Base-by-base conservation (phyloP, 441 rosid genomes). In the Brassica hybrid region DNA sequence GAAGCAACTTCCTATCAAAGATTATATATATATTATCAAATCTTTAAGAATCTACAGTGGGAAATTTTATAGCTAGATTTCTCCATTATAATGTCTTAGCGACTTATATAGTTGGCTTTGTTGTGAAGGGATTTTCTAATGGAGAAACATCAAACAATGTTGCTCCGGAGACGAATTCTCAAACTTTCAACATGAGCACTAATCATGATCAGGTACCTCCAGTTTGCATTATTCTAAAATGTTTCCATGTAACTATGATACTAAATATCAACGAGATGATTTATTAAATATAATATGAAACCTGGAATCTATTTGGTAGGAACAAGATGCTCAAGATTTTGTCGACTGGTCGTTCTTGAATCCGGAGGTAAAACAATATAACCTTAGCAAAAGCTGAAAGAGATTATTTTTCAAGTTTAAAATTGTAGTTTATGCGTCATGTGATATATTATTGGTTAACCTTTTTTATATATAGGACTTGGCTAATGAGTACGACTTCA, bases 401-500 rank as follows among this genome's bases (percentile, higher is more conserved):
- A 54, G 23, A 16, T 30, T 38, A 54, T 27, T 38, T 56, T 0
- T 14, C 13, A 27, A 19, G 3, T n/a, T n/a, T 27, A 43, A 27
- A 21, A 65, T 48, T 38, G 18, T 32, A 41, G n/a, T 63, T 56
- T 2, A n/a, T 58, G 54, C 48, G 32, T 45, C 41, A 41, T 54
- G 7, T 5, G 32, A 65, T 6, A 25, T 48, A 34, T 23, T 64
- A 50, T 18, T 4, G n/a, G n/a, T 36, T 41, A 52, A n/a, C n/a
- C n/a, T n/a, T 2, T 48, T 54, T 34, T 12, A 12, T 54, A 18
- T 84, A 36, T 84, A 90, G 97, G 79, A 8, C 3, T 84, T 76
- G 83, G 81, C 30, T 10, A 88, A 81, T 5, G 91, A 79, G 11
- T 65, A 6, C 23, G 69, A 62, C 9, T 85, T 89, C 81, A 0